Evolutionary conservation across 179 eudicot species (phyloP).

Genomic region (Actinidia chinensis): DNA sequence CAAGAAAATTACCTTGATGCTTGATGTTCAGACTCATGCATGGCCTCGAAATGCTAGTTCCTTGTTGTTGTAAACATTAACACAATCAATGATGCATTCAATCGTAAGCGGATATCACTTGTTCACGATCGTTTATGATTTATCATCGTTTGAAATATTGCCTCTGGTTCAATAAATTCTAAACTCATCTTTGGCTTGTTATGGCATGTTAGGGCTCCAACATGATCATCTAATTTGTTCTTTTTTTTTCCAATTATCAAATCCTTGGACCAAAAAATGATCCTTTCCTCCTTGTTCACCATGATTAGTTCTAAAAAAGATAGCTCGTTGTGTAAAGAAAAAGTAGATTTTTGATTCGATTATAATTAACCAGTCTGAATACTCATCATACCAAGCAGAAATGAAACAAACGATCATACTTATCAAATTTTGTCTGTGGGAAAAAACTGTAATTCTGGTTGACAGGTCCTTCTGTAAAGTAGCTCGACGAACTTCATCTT

Average conservation of each 20-base stretch:
- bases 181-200: background rate
- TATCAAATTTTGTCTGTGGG: too few relatives aligned
- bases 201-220: background rate
- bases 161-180: background rate
- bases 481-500: too few relatives aligned
- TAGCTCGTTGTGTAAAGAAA: background rate
- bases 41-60: conserved; percentile 1
- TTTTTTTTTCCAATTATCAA: background rate
- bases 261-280: background rate
- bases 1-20: conserved; percentile 18
- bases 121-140: too few relatives aligned
- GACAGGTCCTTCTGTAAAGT: too few relatives aligned
- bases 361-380: too few relatives aligned
- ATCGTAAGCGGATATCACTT: background rate
- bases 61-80: background rate
- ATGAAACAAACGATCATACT: too few relatives aligned
- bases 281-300: background rate
- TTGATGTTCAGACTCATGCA: background rate
- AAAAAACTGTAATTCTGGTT: too few relatives aligned
- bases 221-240: background rate
- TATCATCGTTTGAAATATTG: background rate
- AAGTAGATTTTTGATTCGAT: too few relatives aligned
- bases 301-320: background rate
- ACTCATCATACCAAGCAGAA: too few relatives aligned
- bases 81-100: conserved; percentile 2